These are phyloP conservation scores for Amanita polypyramis DNA, from an alignment of 768 basidiomycete genomes.

Conservation along the genomic window DNA sequence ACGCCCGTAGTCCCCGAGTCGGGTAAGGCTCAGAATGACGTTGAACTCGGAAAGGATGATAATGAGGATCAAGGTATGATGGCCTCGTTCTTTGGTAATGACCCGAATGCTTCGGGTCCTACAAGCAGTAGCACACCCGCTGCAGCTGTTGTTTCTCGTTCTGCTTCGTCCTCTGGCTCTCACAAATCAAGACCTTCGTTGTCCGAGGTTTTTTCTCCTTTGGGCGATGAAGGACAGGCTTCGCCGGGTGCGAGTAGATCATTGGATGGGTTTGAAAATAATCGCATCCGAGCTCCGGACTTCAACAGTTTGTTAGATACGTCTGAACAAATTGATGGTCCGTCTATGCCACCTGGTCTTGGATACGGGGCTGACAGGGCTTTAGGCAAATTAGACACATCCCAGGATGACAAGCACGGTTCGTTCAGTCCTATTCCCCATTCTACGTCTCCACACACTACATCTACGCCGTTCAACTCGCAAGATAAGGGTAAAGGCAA, in stretches of 20 bases:
- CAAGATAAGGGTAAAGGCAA: constrained; percentile 31
- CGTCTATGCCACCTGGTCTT: constrained; percentile 35
- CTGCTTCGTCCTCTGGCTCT: constrained; percentile 23
- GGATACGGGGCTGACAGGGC: constrained; percentile 27
- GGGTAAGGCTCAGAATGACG: neutral
- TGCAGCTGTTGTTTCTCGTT: constrained; percentile 20
- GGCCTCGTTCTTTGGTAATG: constrained; percentile 19
- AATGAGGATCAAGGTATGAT: constrained; percentile 13
- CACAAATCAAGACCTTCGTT: constrained; percentile 33
- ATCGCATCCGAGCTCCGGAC: constrained; percentile 29
- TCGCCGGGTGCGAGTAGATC: constrained; percentile 13
- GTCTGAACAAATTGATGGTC: constrained; percentile 44
- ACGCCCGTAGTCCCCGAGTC: constrained; percentile 9
- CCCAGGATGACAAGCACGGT: constrained; percentile 18
- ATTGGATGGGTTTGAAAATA: constrained; percentile 21
- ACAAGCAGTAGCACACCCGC: constrained; percentile 18
- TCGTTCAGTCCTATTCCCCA: constrained; percentile 11
- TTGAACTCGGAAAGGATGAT: constrained; percentile 8
- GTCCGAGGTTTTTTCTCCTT: constrained; percentile 41
- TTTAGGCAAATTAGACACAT: constrained; percentile 24
- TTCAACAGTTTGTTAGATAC: constrained; percentile 48
- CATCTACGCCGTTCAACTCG: constrained; percentile 32
- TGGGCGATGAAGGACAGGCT: constrained; percentile 16
- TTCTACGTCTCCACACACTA: constrained; percentile 19
- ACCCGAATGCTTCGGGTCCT: constrained; percentile 18